Base-by-base conservation (phyloP, 2,329 filamentous ascomycete genomes). In the Massarina eburnea region DNA sequence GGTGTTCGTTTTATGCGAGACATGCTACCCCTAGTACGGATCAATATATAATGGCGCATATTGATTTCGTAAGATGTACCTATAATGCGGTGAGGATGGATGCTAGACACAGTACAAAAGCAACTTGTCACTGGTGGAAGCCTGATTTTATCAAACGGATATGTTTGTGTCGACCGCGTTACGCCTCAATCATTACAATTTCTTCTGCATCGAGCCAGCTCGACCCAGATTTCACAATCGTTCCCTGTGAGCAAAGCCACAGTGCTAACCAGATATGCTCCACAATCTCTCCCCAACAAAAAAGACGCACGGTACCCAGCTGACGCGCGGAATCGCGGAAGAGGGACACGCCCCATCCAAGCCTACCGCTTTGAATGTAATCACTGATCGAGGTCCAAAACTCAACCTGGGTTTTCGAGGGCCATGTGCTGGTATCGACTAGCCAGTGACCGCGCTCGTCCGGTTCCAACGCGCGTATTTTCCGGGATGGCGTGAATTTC, bases 391-490 rank as follows among this genome's bases (percentile, higher is more conserved):
- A 84, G 0, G 71, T 67, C 86, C 88, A 91, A 7, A 83, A 77
- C 2, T 76, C 71, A 14, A 73, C 64, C 39, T 80, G 79, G 3
- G 77, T 59, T 0, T 70, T 65, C 0, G 62, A 41, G 0, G 71
- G 62, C 86, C 86, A 90, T 1, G 55, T 40, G 0, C 69, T 61
- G 54, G 80, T 83, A 52, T 83, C 73, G 4, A 96, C 59, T 2
- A 76, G 67, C 91, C 91, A 96, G 68, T 88, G 84, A 0, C 91
- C 91, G 14, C 91, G 79, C 65, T 95, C 90, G 29, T 86, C 79
- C 0, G 71, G 69, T 2, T 76, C 70, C 1, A 86, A 70, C 0
- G 68, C 61, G 3, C 85, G 75, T 1, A 71, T 70, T 41, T 80
- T 50, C 5, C 38, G 51, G 3, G 54, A 34, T 14, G 72, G 71